These are phyloP conservation scores for Coemansia sp. DNA, from an alignment of 192 early-diverging fungal species.

Conservation along the genomic window DNA sequence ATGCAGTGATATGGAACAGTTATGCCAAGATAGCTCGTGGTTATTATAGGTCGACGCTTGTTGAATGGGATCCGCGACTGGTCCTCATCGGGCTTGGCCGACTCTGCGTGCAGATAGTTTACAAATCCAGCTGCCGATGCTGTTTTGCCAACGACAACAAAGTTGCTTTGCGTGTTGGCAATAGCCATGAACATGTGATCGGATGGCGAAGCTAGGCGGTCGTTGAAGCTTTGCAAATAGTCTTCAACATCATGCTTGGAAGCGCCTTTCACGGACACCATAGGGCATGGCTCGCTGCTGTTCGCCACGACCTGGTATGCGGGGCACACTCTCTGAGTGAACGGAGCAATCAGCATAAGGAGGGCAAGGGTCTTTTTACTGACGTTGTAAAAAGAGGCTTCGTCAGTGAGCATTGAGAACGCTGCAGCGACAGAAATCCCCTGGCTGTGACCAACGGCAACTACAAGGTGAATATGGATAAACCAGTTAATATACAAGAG, in stretches of 20 bases:
- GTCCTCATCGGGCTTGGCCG: slow-evolving; percentile 12
- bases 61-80: slow-evolving; percentile 77
- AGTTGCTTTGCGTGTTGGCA: slow-evolving; percentile 14
- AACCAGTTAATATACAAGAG: neutral
- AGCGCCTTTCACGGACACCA: slow-evolving; percentile 21
- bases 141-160: slow-evolving; percentile 21
- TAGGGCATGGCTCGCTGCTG: slow-evolving; percentile 11
- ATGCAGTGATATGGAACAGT: slow-evolving; percentile 72
- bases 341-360: slow-evolving; percentile 77
- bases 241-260: slow-evolving; percentile 1
- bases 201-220: neutral
- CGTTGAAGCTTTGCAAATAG: slow-evolving; percentile 17
- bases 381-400: slow-evolving; percentile 74
- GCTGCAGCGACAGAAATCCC: slow-evolving; percentile 84
- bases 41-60: slow-evolving; percentile 77
- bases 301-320: neutral
- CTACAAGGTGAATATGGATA: slow-evolving; percentile 11
- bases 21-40: slow-evolving; percentile 76
- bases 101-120: neutral
- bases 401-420: slow-evolving; percentile 74
- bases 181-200: slow-evolving; percentile 18
- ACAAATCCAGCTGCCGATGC: slow-evolving; percentile 13
- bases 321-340: slow-evolving; percentile 65
- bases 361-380: slow-evolving; percentile 77
- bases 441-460: slow-evolving; percentile 81